phyloP scores from a whole-genome alignment of 352 stramenopile genomes.

The Pythium guiyangense region DNA sequence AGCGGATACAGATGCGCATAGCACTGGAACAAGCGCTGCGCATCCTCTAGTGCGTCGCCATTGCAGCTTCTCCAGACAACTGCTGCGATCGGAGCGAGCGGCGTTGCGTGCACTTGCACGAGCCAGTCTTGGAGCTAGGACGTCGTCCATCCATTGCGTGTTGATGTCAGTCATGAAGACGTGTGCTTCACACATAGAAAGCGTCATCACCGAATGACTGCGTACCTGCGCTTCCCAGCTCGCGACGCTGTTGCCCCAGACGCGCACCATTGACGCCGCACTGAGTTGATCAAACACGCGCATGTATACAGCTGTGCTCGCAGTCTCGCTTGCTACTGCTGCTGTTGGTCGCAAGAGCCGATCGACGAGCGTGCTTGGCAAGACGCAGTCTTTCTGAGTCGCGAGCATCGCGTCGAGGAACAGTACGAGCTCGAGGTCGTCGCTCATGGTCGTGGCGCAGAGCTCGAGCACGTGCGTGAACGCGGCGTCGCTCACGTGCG shows the following conservation, averaged over 20 bases:
- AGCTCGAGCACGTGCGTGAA: conserved; percentile 26
- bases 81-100: conserved; percentile 24
- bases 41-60: conserved; percentile 4
- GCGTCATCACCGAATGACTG: not conserved
- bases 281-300: conserved; percentile 26
- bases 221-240: conserved; percentile 25
- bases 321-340: not conserved
- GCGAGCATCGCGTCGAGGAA: conserved; percentile 11
- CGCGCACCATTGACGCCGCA: conserved; percentile 16
- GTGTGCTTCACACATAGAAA: not conserved
- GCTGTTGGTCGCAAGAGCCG: conserved; percentile 1
- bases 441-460: conserved; percentile 14
- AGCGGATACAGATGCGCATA: conserved; percentile 37
- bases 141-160: too few species aligned
- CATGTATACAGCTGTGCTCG: not conserved
- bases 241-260: conserved; percentile 40
- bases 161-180: too few species aligned
- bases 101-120: conserved; percentile 22
- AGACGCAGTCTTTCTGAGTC: not conserved
- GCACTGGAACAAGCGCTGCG: conserved; percentile 13
- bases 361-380: not conserved
- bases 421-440: conserved; percentile 22
- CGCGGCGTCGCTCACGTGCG: conserved; percentile 10
- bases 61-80: conserved; percentile 15
- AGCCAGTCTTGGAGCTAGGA: conserved; percentile 35